Base-by-base conservation (phyloP, 768 basidiomycete species). In the Leccinum olivaceopallidum region DNA sequence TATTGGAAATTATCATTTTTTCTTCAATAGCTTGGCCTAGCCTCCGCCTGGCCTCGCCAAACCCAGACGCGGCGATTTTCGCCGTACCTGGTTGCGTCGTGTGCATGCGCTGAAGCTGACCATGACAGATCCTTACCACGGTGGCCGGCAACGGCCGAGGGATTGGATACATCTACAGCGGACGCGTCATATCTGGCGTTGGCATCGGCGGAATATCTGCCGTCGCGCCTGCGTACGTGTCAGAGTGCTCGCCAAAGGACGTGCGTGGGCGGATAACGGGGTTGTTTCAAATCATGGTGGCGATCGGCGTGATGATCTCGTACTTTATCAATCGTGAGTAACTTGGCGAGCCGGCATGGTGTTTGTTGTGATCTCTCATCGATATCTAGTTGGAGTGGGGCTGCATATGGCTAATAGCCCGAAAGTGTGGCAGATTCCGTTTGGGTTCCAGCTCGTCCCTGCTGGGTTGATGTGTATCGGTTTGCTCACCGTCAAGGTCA, bases 181-280 rank as follows among this genome's bases (percentile, higher is more conserved):
- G 94, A 28, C 88, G 93, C 59, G 88, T 92, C 48, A 77, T 94
- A 54, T 84, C 88, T 20, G 92, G 93, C 56, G 49, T 92, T 30
- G 93, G 92, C 42, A 87, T 94, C 54, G 93, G 94, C 65, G 88
- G 81, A 6, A 92, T 94, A 65, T 91, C 84, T 20, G 85, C 87
- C n/a, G 88, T 94, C 3, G 86, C 92, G 1, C 94, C 93, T 6
- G 86, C 91, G 1, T 95, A 85, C 69, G 92, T 94, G 22, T 88
- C 90, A 10, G 94, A 95, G 72, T 93, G 92, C 71, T 82, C 87
- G 2, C 94, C 94, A 6, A 95, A 94, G 71, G 81, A 91, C 22
- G 89, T 93, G 6, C 87, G 94, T 62, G 93, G 92, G 6, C 82
- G 90, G 53, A 91, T 94, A 64, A 93, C 90, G 0, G 92, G 92